These are phyloP conservation scores for Kwoniella botswanensis DNA, from an alignment of 768 basidiomycete genomes.

Conservation along the genomic window DNA sequence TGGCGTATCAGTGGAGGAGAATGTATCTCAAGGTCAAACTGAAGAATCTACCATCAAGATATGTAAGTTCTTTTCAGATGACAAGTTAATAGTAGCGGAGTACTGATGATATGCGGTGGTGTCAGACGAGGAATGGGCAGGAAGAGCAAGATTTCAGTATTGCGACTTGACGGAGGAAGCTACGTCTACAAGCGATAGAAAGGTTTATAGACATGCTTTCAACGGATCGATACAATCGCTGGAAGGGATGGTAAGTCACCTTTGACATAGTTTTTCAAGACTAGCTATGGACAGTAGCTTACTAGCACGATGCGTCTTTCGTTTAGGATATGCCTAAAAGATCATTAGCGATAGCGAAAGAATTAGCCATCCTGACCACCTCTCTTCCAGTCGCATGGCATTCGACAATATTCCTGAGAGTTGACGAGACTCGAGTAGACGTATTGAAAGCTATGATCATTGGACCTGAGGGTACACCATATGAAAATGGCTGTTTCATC, in stretches of 20 bases:
- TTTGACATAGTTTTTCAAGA: neutral
- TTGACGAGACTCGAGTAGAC: conserved; percentile 70
- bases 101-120: too few species aligned
- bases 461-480: conserved; percentile 94
- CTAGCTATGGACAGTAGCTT: too few species aligned
- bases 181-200: neutral
- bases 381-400: conserved; percentile 94
- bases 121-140: conserved; percentile 78
- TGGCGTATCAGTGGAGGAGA: conserved; percentile 16
- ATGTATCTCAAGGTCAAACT: conserved; percentile 65
- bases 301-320: too few species aligned
- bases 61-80: conserved; percentile 55
- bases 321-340: conserved; percentile 77
- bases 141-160: conserved; percentile 81
- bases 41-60: conserved; percentile 71
- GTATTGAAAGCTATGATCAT: conserved; percentile 61
- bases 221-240: conserved; percentile 22
- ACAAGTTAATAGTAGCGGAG: too few species aligned
- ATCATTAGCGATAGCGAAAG: conserved; percentile 92
- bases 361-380: conserved; percentile 92
- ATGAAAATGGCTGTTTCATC: conserved; percentile 81
- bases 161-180: conserved; percentile 74
- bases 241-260: conserved; percentile 23
- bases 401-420: conserved; percentile 84
- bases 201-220: conserved; percentile 37